Evolutionary conservation across 1,284 basidiomycete genomes (phyloP), one percentile per base, ranked within the genome.

Genomic region (Trametes versicolor): DNA sequence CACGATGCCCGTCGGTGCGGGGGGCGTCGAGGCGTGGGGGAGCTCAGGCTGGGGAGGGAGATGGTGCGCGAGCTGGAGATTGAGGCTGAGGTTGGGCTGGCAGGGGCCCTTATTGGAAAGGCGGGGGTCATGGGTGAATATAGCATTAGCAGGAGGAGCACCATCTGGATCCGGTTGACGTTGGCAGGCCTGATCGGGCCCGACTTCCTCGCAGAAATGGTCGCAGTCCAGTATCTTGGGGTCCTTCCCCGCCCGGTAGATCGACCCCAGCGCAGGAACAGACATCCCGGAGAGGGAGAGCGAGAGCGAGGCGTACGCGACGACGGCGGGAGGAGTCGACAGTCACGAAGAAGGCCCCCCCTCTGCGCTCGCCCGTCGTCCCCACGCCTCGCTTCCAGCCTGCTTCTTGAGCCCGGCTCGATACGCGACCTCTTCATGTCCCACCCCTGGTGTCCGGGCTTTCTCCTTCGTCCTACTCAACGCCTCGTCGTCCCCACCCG

Each of bases 171-270:
- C 68, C 65, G 68, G 63, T 48, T 69, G 63, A 63, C 68, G 34
- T 58, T 69, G 63, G 68, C 68, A 69, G 65, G 60, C 48, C 58
- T 66, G 65, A 65, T 69, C 68, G 59, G 62, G 59, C 59, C 52
- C 67, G 64, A 34, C 37, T 57, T 66, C 62, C 52, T 65, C 64
- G 64, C 62, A 64, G 56, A 66, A 62, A 60, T 61, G 55, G 55
- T 63, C 43, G 29, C 47, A 55, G 45, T 48, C 54, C 23, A 69
- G 64, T 64, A 66, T 66, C 48, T 51, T 53, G 51, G 2, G 39
- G 25, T 21, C 54, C 57, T 48, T 61, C 52, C 53, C 34, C 50
- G 45, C 27, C 58, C 66, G 57, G 52, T 27, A 57, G 48, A 55
- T 34, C 48, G 21, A 13, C 48, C 25, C n/a, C 39, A 17, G 25